Evolutionary conservation across 192 early-diverging fungal genomes (phyloP).

Genomic region (Backusella mclennaniae): DNA sequence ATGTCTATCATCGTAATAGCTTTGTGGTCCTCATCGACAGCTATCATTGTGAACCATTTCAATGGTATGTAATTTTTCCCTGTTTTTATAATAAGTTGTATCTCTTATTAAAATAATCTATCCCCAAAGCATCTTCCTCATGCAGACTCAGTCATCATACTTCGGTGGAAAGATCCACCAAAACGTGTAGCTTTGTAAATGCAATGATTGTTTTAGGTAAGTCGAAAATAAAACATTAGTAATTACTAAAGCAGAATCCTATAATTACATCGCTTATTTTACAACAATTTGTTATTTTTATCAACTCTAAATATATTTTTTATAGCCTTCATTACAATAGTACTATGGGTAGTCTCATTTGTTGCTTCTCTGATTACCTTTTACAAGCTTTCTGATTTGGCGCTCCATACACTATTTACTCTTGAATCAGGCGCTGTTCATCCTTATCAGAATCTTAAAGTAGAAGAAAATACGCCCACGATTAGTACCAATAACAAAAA

Average conservation of each 20-base stretch:
- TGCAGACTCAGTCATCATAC: background rate
- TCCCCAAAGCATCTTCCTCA: background rate
- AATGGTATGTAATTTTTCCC: background rate
- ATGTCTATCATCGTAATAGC: background rate
- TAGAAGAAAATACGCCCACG: background rate
- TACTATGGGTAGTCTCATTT: background rate
- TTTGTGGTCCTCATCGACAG: background rate
- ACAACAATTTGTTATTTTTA: background rate
- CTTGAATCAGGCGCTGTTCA: background rate
- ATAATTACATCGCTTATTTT: background rate
- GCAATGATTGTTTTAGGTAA: slow-evolving; percentile 10
- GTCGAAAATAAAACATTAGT: background rate
- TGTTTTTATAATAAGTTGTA: background rate
- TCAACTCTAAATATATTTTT: background rate
- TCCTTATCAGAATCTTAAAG: background rate
- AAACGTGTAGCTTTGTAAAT: slow-evolving; percentile 2
- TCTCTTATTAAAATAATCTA: background rate
- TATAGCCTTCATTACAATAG: background rate
- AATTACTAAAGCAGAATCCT: background rate
- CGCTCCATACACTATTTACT: background rate
- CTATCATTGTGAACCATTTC: background rate
- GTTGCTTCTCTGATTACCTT: background rate
- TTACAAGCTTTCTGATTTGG: background rate
- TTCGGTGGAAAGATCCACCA: background rate
- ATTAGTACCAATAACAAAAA: background rate